Base-by-base conservation (phyloP, 352 stramenopile genomes). In the Globisporangium paddicum region DNA sequence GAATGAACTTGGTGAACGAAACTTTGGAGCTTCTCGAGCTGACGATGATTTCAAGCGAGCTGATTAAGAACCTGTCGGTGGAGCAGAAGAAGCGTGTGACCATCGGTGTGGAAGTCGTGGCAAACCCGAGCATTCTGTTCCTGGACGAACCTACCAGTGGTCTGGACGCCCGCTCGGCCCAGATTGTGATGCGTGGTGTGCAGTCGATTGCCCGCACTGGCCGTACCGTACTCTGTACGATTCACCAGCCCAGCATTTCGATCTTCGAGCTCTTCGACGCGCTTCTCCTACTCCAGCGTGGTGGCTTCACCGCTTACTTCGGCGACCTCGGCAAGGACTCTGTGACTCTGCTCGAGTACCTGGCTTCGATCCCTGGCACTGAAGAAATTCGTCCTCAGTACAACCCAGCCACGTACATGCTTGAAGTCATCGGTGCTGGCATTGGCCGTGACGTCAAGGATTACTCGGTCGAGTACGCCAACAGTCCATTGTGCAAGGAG, bases 221-320 rank as follows among this genome's bases (percentile, higher is more conserved):
- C 21, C 82, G 87, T 25, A 93, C 87, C 21, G 79, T 98, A 14
- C 60, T 98, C 46, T 82, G 70, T 19, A 82, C 70, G 21, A 79
- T 79, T 41, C 73, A 79, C 48, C 73, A 82, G 60, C 73, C 91
- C 18, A 76, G 86, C 64, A 75, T 83, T n/a, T 80, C 77, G 10
- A 95, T 98, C 57, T 98, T 98, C 59, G 83, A 95, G 60, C 76
- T 91, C 48, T 98, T 98, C 59, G 92, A 98, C 61, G 71, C 85
- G 61, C 71, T 98, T 0, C 60, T 98, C 9, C 61, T 98, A 35
- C 73, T 98, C 0, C 86, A 94, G 48, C 68, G 66, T 41, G 77
- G 75, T 19, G 78, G 75, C 0, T 75, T 62, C 46, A 77, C 67
- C 10, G 79, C 93, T 2, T 98, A 90, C 66, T 97, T 97, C 63